Base-by-base conservation (phyloP, 2,329 filamentous ascomycete species). In the Piedraia hortae region DNA sequence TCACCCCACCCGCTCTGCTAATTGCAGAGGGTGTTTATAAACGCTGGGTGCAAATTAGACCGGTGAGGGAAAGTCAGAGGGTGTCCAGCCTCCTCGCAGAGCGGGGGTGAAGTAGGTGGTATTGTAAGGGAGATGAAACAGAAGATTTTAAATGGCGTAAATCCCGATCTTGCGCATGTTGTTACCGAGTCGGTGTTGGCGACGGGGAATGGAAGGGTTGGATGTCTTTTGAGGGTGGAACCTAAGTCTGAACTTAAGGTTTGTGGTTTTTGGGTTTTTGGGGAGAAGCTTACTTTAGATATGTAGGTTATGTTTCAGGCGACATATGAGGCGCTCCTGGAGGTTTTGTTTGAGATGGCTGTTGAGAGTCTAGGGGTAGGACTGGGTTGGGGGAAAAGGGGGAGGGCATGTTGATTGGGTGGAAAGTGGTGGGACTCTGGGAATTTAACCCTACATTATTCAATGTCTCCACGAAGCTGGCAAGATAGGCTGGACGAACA, bases 1-100 rank as follows among this genome's bases (percentile, higher is more conserved):
- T 93, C 78, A 80, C 91, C 30, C n/a, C n/a, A n/a, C 64, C 74
- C 0, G 80, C 85, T 0, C 70, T 85, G 25, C 54, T 97, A 17
- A 62, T 62, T 4, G 65, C 70, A 0, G 85, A 97, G 23, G 85
- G 93, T 41, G 97, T 93, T 48, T 97, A 97, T 61, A 91, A 88
- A 55, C 60, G 88, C 22, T 97, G 85, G 85, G 88, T 90, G 55
- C 85, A 97, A 48, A 93, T 97, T 35, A 82, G 85, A 7, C 77
- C 73, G 4, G 63, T 64, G 2, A 62, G 88, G 14, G 88, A 97
- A 45, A 68, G 74, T 0, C 85, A 97, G 44, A 61, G 61, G 21
- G 77, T 93, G 14, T 88, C 97, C 44, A 69, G 88, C 19, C n/a
- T n/a, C n/a, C n/a, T n/a, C n/a, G n/a, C n/a, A n/a, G n/a, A n/a